Evolutionary conservation across 805 yeast species (phyloP).

Genomic region (Pichia pseudocactophila): DNA sequence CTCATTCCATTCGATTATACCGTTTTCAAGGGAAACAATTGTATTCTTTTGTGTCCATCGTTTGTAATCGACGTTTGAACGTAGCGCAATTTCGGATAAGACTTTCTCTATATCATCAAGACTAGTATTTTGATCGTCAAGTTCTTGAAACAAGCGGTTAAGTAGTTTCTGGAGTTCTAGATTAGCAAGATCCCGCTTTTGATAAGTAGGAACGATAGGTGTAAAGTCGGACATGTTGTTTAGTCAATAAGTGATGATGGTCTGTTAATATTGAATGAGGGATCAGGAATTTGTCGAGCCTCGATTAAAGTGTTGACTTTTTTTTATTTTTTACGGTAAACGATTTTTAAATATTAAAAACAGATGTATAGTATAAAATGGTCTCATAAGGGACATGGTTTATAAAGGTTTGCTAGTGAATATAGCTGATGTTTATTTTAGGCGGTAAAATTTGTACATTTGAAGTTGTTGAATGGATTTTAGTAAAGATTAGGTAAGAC

Average conservation of each 20-base stretch:
- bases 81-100: slow-evolving; percentile 2
- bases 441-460: background rate
- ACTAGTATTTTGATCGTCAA: slow-evolving; percentile 24
- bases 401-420: background rate
- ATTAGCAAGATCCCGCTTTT: slow-evolving; percentile 13
- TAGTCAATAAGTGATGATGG: no score
- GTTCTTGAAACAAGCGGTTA: slow-evolving; percentile 21
- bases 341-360: slow-evolving; percentile 5
- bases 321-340: background rate
- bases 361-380: slow-evolving; percentile 1
- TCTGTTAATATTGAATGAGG: no score
- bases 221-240: background rate
- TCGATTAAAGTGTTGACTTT: no score
- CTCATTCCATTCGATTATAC: background rate
- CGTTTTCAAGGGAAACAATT: background rate
- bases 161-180: slow-evolving; percentile 18
- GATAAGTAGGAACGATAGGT: background rate
- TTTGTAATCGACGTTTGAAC: slow-evolving; percentile 4
- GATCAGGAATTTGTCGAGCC: no score
- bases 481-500: no score
- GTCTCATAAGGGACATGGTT: background rate
- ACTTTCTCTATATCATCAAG: slow-evolving; percentile 13
- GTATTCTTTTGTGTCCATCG: slow-evolving; percentile 1
- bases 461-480: background rate
- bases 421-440: background rate